These are phyloP conservation scores for Mucor mucedo DNA, from an alignment of 371 early-diverging fungal species.

Conservation along the genomic window DNA sequence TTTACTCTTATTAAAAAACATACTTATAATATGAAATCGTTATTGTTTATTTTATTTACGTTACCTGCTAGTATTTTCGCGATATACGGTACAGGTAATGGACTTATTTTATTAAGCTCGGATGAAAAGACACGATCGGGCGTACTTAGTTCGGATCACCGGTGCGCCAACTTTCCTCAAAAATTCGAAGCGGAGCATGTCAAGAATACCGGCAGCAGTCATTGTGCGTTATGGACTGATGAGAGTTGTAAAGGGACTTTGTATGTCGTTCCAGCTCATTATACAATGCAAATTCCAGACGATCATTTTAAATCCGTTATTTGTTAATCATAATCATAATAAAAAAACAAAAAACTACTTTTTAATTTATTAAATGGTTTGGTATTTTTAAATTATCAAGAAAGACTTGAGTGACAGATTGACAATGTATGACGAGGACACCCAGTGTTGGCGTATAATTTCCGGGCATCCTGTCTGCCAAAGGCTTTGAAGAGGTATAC, in stretches of 20 bases:
- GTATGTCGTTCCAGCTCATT: conserved; percentile 50
- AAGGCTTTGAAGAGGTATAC: background rate
- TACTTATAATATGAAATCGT: background rate
- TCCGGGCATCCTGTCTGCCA: conserved; percentile 13
- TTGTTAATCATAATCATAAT: conserved; percentile 1
- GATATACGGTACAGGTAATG: conserved; percentile 21
- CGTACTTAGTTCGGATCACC: conserved; percentile 38
- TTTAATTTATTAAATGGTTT: conserved; percentile 2
- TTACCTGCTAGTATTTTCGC: conserved; percentile 21
- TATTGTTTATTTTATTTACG: conserved; percentile 5
- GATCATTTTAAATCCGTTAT: conserved; percentile 32
- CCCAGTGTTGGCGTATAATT: conserved; percentile 20
- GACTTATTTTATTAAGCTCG: conserved; percentile 29
- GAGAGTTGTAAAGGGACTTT: conserved; percentile 36
- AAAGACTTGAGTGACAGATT: conserved; percentile 15
- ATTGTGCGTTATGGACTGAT: conserved; percentile 49
- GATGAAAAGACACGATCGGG: conserved; percentile 36
- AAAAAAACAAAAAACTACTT: background rate
- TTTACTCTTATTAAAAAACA: background rate
- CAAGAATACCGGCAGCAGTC: conserved; percentile 39
- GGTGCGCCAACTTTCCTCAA: conserved; percentile 36
- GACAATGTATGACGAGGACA: conserved; percentile 10
- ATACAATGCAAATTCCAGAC: conserved; percentile 36
- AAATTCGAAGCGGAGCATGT: conserved; percentile 35
- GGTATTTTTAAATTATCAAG: conserved; percentile 18